Evolutionary conservation across 2,329 filamentous ascomycete species (phyloP).

Genomic region (Neospermospora avenae): DNA sequence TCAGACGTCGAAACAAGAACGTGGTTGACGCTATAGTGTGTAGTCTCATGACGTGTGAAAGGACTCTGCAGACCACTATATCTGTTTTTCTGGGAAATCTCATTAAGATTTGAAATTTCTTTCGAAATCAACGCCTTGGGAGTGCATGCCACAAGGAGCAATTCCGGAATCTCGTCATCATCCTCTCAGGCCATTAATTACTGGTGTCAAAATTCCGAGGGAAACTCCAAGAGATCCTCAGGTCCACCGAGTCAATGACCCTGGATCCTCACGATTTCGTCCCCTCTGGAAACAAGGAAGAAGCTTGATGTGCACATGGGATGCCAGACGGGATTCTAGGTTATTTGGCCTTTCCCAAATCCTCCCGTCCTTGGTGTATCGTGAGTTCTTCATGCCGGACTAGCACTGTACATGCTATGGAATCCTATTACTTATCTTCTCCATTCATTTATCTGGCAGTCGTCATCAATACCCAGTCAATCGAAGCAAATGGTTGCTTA

Average conservation of each 20-base stretch:
- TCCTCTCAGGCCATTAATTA: conserved; percentile 18
- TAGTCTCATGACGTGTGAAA: too few relatives aligned
- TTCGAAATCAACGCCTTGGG: not conserved
- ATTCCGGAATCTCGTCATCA: conserved; percentile 16
- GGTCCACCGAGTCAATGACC: conserved; percentile 9
- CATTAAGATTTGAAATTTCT: conserved; percentile 6
- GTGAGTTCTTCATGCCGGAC: not conserved
- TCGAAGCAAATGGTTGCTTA: not conserved
- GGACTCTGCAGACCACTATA: too few relatives aligned
- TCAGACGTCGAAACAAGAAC: too few relatives aligned
- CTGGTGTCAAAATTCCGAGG: conserved; percentile 18
- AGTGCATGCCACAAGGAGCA: not conserved
- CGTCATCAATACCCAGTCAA: not conserved
- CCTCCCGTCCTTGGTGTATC: not conserved
- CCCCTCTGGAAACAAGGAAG: conserved; percentile 17
- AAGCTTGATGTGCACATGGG: conserved; percentile 26
- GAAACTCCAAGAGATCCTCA: not conserved
- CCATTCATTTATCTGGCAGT: not conserved
- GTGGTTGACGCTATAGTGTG: not conserved
- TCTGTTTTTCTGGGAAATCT: conserved; percentile 7
- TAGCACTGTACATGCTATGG: not conserved
- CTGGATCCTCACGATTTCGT: conserved; percentile 1
- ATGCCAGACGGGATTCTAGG: conserved; percentile 1
- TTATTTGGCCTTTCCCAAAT: not conserved
- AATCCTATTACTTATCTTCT: not conserved